Evolutionary conservation across 2,329 filamentous ascomycete genomes (phyloP).

Genomic region (Aureobasidium vineae): DNA sequence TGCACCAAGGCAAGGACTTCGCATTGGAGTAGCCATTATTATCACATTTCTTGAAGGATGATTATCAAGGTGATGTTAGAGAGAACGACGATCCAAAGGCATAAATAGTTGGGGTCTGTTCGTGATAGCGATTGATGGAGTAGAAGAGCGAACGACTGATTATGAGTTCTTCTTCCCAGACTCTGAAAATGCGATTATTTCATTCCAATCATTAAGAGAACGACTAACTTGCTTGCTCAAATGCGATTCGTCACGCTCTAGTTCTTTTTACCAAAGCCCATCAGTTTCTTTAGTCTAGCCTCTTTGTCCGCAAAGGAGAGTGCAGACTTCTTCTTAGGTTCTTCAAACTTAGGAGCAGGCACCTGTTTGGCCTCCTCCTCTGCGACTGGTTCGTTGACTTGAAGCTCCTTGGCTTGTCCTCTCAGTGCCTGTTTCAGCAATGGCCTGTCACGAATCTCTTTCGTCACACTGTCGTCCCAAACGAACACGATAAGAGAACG

Average conservation of each 20-base stretch:
- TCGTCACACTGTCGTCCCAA: constrained; percentile 66
- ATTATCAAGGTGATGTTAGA: too few relatives aligned
- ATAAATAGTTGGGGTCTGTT: too few relatives aligned
- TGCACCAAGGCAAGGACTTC: too few relatives aligned
- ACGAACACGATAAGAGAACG: constrained; percentile 72
- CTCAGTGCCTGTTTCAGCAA: constrained; percentile 61
- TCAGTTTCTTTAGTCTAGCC: constrained; percentile 65
- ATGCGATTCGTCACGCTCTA: neutral
- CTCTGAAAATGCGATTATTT: neutral
- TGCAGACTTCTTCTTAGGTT: constrained; percentile 34
- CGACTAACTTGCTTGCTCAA: neutral
- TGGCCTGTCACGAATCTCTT: constrained; percentile 53
- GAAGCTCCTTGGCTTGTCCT: constrained; percentile 64
- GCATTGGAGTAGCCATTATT: too few relatives aligned
- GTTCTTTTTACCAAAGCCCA: constrained; percentile 69
- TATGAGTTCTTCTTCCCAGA: too few relatives aligned
- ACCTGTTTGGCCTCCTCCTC: constrained; percentile 8
- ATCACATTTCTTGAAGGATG: too few relatives aligned
- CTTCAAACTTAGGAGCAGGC: constrained; percentile 47
- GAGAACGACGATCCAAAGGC: too few relatives aligned
- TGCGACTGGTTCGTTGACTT: constrained; percentile 55
- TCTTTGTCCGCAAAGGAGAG: constrained; percentile 35
- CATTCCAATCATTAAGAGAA: constrained; percentile 11
- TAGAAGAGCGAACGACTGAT: too few relatives aligned
- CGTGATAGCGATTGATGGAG: too few relatives aligned